Base-by-base conservation (phyloP, 257 asterid genomes). In the Plectranthus barbatus region DNA sequence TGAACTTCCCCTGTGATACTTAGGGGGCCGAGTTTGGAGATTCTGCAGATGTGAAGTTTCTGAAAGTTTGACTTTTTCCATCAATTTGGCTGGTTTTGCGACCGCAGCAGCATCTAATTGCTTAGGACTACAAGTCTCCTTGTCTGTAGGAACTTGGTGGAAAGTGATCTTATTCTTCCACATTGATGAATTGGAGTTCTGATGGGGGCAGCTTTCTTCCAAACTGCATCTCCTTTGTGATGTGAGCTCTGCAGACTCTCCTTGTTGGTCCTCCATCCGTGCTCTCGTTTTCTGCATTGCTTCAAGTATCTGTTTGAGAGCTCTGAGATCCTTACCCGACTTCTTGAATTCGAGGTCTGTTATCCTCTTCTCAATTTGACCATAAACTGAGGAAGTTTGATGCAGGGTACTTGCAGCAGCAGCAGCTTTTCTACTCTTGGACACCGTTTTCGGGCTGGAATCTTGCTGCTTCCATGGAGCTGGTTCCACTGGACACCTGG, bases 261-360 rank as follows among this genome's bases (percentile, higher is more conserved):
- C 82, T 52, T 54, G 75, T 76, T 74, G 77, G 60, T 61, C 75
- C 58, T 79, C 87, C 74, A 80, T 26, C 68, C 71, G 79, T 39
- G 54, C 82, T 76, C 81, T 78, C 34, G 94, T 85, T 75, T 84
- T 87, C 78, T 90, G 85, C 94, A 93, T 87, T 62, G 86, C 81
- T 72, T 83, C 95, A 1, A 90, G 94, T 74, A 87, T 90, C 75
- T 90, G 96, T 59, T 90, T 90, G 23, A 87, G 96, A 64, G 97
- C 97, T 64, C 92, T 81, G 79, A 90, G 87, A 80, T 90, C 95
- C 83, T 83, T 87, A 0, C 95, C 91, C 0, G 95, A 90, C 64
- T 79, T 87, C 64, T 74, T 82, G 80, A 90, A 84, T 80, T 93
- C 94, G 18, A 85, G 83, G 37, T 85, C 89, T 54, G 87, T 76